Evolutionary conservation across 164 flowering plant genomes (phyloP), one percentile per base, ranked within the genome.

Genomic region (Stephania japonica): DNA sequence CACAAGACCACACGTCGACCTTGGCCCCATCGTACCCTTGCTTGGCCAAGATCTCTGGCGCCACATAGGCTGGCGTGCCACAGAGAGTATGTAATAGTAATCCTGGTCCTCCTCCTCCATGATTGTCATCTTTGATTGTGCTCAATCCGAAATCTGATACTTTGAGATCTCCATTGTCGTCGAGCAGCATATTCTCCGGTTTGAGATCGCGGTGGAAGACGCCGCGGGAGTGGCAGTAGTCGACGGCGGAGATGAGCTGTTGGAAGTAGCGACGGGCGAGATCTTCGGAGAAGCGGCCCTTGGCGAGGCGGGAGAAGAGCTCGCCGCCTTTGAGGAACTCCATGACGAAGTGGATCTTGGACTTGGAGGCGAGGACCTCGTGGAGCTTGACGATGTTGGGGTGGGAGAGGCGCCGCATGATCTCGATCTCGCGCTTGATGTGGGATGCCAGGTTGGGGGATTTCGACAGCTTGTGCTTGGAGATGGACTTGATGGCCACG

Each of bases 31-130:
- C 88, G 74, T 88, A 90, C 0, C 92, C 92, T 63, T 75, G 80
- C 76, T 83, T 86, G 1, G 81, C 9, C 7, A 88, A 75, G 53
- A 90, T 83, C 71, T 90, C 94, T 7, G 94, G 94, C 0, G 94
- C 91, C 16, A 89, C 90, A 74, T 90, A 88, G 14, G 94, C 91
- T 1, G 91, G 91, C 0, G 94, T 87, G 1, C 94, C 91, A 70
- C 92, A 90, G 5, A 90, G 81, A 1, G 92, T 87, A 72, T 86
- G 91, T 68, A 90, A 71, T 14, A 86, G 74, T 8, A 87, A 88
- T 68, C 85, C 88, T 70, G 49, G 25, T 4, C 84, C 84, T 68
- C 85, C 88, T 70, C 43, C 32, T 4, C 84, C 84, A 59, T 83
- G 70, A 80, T 86, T 91, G n/a, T 84, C n/a, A n/a, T n/a, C 86